Evolutionary conservation across 2,329 filamentous ascomycete species (phyloP).

Genomic region (Bipolaris sorokiniana): DNA sequence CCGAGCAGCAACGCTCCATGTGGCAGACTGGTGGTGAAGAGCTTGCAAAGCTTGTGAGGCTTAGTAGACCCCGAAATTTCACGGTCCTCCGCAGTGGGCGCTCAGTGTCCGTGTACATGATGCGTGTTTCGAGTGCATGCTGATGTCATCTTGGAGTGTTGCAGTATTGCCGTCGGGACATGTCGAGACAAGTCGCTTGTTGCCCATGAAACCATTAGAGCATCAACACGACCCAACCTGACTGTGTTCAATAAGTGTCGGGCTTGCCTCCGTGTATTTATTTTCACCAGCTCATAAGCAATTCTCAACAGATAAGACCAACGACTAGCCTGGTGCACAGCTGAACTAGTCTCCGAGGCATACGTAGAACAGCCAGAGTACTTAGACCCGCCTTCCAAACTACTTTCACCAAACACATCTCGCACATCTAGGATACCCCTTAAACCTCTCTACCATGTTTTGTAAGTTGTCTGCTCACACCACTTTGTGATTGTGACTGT

Average conservation of each 20-base stretch:
- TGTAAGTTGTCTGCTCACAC: slow-evolving; percentile 25
- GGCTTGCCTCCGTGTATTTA: neutral
- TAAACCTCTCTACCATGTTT: slow-evolving; percentile 30
- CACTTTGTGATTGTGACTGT: accelerated
- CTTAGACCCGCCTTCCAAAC: neutral
- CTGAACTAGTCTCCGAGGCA: neutral
- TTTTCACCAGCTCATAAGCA: neutral
- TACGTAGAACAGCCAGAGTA: neutral
- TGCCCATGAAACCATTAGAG: slow-evolving; percentile 15
- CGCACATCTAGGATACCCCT: neutral
- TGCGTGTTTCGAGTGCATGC: neutral
- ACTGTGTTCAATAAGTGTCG: neutral
- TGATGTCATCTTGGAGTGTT: neutral
- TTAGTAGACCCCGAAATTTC: neutral
- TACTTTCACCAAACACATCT: neutral
- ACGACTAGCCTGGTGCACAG: neutral
- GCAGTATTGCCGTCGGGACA: neutral
- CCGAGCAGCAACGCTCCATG: neutral
- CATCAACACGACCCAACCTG: slow-evolving; percentile 6
- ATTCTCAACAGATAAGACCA: neutral
- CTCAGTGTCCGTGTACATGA: neutral
- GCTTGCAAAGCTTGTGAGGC: too few relatives aligned
- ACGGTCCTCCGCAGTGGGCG: neutral
- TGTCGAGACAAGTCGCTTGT: slow-evolving; percentile 13
- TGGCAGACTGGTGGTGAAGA: neutral